Conservation (phyloP, 495 filamentous ascomycete genomes). For the Lentithecium fluviatile region DNA sequence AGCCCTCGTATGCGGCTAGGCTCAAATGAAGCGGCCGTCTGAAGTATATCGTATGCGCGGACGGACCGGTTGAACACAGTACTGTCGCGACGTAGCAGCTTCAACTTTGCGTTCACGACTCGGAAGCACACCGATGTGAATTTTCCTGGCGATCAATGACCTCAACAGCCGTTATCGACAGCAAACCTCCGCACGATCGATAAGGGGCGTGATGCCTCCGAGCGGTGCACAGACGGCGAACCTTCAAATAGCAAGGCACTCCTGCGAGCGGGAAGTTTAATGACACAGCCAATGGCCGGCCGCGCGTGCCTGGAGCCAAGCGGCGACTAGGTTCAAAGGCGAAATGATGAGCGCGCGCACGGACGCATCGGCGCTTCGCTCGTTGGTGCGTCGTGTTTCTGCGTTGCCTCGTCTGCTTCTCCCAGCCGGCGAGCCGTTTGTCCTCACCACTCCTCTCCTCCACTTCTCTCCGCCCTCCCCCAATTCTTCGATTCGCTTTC, state of each 20-base stretch:
- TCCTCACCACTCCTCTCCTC: constrained; percentile 9
- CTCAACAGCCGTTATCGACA: too few species aligned
- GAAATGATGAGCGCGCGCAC: constrained; percentile 16
- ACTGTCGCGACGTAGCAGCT: too few species aligned
- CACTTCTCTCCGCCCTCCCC: constrained; percentile 15
- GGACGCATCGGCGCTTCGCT: constrained; percentile 6
- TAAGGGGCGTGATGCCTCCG: background rate
- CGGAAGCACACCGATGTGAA: too few species aligned
- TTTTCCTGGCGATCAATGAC: too few species aligned
- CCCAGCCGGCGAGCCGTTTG: constrained; percentile 1
- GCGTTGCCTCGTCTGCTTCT: constrained; percentile 2
- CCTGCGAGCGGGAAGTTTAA: constrained; percentile 16
- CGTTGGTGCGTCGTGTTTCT: constrained; percentile 4
- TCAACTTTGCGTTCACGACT: too few species aligned
- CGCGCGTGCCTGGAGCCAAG: constrained; percentile 21
- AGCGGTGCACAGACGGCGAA: constrained; percentile 15
- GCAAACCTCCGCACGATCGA: background rate
- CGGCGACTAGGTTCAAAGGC: constrained; percentile 1
- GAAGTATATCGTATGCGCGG: too few species aligned
- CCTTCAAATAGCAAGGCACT: constrained; percentile 14
- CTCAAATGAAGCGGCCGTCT: too few species aligned
- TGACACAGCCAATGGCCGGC: constrained; percentile 11
- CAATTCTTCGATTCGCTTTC: constrained; percentile 29
- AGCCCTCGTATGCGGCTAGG: too few species aligned
- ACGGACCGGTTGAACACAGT: too few species aligned